A percentile compares a stretch with the other conserved stretches of the same genome.
Evolutionary conservation across 2,329 filamentous ascomycete genomes (phyloP).

Genomic region (Ophiobolus disseminans): DNA sequence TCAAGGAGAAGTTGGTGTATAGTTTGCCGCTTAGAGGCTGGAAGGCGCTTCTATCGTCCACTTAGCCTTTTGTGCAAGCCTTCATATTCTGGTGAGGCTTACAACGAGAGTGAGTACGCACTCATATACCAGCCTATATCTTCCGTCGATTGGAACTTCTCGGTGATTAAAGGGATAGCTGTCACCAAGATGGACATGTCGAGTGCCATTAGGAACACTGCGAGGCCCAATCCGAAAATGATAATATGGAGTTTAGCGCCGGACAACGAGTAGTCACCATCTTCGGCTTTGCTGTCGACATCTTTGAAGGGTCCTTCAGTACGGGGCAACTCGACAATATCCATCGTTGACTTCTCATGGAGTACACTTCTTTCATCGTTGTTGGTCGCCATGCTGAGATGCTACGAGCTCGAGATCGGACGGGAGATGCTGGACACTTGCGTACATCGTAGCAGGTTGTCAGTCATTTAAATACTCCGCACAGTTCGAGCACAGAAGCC

Average conservation of each 20-base stretch:
- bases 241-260: slow-evolving; percentile 27
- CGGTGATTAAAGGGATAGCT: slow-evolving; percentile 58
- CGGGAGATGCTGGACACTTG: too few relatives aligned
- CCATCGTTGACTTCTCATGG: slow-evolving; percentile 3
- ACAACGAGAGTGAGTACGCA: slow-evolving; percentile 36
- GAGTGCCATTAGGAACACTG: slow-evolving; percentile 29
- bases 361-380: not conserved
- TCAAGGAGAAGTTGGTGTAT: slow-evolving; percentile 53
- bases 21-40: slow-evolving; percentile 51
- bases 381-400: too few relatives aligned
- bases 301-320: slow-evolving; percentile 3
- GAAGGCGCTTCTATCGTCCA: slow-evolving; percentile 22
- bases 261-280: slow-evolving; percentile 21
- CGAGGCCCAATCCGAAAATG: slow-evolving; percentile 21
- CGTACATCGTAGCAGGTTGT: too few relatives aligned
- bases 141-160: slow-evolving; percentile 55
- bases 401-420: too few relatives aligned
- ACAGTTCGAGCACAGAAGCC: too few relatives aligned
- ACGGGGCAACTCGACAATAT: not conserved
- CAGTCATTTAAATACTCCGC: too few relatives aligned
- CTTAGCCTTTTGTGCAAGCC: not conserved
- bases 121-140: slow-evolving; percentile 61
- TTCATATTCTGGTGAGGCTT: not conserved
- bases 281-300: slow-evolving; percentile 2
- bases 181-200: slow-evolving; percentile 51